Evolutionary conservation across 805 yeast genomes (phyloP).

Genomic region (Candida nonsorbophila): DNA sequence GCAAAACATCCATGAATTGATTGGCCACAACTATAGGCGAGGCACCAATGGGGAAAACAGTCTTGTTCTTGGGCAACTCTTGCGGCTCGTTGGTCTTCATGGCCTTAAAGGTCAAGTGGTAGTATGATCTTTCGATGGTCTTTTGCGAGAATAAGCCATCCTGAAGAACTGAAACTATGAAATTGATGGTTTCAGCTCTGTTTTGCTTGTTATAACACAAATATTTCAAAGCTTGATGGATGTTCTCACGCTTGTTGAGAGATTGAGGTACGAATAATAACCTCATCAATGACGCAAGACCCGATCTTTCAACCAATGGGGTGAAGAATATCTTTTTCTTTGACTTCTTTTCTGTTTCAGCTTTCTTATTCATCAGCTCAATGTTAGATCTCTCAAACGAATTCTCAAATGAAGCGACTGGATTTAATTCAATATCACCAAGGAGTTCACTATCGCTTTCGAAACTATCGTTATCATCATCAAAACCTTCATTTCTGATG

Average conservation of each 20-base stretch:
- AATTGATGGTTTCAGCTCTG: conserved; percentile 65
- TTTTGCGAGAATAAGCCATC: conserved; percentile 67
- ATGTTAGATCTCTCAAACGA: conserved; percentile 5
- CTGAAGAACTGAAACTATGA: conserved; percentile 61
- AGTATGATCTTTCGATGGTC: conserved; percentile 57
- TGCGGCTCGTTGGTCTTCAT: conserved; percentile 11
- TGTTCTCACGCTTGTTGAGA: conserved; percentile 52
- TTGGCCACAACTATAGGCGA: conserved; percentile 69
- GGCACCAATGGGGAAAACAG: conserved; percentile 49
- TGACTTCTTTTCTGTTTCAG: conserved; percentile 9
- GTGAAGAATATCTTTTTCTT: conserved; percentile 38
- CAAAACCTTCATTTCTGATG: conserved; percentile 11
- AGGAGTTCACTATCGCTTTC: conserved; percentile 15
- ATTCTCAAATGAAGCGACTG: conserved; percentile 2
- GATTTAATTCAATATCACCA: conserved; percentile 6
- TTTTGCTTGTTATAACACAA: conserved; percentile 76
- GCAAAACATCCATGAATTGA: conserved; percentile 72
- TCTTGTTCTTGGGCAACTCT: background rate
- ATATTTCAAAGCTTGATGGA: conserved; percentile 61
- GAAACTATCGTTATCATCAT: conserved; percentile 17
- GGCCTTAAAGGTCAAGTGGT: conserved; percentile 47
- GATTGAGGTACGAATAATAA: conserved; percentile 71
- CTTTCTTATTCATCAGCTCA: conserved; percentile 3
- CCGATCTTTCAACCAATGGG: conserved; percentile 69
- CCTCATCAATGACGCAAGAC: conserved; percentile 68